phyloP scores from a whole-genome alignment of 2,329 filamentous ascomycete genomes.

The Xylariaceae sp. region DNA sequence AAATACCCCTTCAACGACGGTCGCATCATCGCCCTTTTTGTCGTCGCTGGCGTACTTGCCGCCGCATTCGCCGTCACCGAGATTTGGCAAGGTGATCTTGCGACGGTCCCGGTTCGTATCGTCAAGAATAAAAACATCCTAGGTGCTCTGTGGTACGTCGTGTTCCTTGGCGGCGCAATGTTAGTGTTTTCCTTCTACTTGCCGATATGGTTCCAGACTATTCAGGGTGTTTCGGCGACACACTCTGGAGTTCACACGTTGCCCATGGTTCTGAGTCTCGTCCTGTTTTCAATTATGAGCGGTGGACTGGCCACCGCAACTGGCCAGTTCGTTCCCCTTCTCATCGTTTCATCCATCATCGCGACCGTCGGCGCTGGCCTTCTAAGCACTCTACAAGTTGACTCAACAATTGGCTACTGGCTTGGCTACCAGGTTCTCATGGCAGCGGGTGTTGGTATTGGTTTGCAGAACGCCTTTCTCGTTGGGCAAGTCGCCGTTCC shows the following conservation, averaged over 20 bases:
- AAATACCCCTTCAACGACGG: slow-evolving; percentile 29
- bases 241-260: slow-evolving; percentile 33
- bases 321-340: slow-evolving; percentile 29
- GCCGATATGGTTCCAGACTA: slow-evolving; percentile 39
- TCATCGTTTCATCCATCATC: slow-evolving; percentile 35
- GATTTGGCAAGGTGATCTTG: slow-evolving; percentile 14
- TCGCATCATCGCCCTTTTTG: slow-evolving; percentile 30
- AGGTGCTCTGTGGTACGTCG: neutral
- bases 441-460: slow-evolving; percentile 33
- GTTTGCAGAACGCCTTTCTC: slow-evolving; percentile 35
- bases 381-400: slow-evolving; percentile 27
- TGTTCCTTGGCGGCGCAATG: slow-evolving; percentile 4
- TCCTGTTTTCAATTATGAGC: slow-evolving; percentile 21
- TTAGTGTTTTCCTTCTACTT: slow-evolving; percentile 33
- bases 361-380: slow-evolving; percentile 30
- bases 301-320: slow-evolving; percentile 27
- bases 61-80: slow-evolving; percentile 21
- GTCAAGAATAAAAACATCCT: slow-evolving; percentile 5
- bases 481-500: slow-evolving; percentile 35
- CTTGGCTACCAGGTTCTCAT: slow-evolving; percentile 37
- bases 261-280: slow-evolving; percentile 34
- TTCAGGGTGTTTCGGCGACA: slow-evolving; percentile 31
- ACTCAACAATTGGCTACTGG: slow-evolving; percentile 31
- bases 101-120: slow-evolving; percentile 12
- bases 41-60: slow-evolving; percentile 25